phyloP scores from a whole-genome alignment of 2,329 filamentous ascomycete genomes.

The Trichoderma cornu-damae region DNA sequence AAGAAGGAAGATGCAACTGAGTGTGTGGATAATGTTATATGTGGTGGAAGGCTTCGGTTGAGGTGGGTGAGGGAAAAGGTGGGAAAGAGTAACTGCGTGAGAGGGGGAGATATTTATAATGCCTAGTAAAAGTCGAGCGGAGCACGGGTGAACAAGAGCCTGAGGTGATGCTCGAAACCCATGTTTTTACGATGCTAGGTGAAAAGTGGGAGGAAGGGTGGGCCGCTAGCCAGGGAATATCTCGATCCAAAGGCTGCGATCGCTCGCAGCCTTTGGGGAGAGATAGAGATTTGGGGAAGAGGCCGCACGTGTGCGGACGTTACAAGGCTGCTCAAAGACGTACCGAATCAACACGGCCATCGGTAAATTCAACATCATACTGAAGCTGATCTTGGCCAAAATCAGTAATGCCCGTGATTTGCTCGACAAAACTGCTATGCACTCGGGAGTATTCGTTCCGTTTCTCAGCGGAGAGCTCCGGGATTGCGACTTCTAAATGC shows the following conservation, averaged over 20 bases:
- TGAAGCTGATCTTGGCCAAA: conserved; percentile 25
- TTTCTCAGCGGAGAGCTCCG: conserved; percentile 25
- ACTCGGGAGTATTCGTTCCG: conserved; percentile 30
- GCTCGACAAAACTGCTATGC: conserved; percentile 37
- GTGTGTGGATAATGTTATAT: neutral
- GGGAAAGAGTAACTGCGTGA: neutral
- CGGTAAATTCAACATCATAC: conserved; percentile 42
- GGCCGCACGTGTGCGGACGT: neutral
- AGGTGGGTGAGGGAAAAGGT: neutral
- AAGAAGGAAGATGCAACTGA: neutral
- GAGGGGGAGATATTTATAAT: neutral
- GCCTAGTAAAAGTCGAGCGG: neutral
- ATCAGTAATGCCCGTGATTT: conserved; percentile 31
- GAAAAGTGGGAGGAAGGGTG: neutral
- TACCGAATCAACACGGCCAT: conserved; percentile 43
- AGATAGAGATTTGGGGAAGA: no score
- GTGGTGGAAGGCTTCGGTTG: neutral
- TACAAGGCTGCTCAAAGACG: conserved; percentile 26
- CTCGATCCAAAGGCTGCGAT: neutral
- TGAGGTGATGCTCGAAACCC: neutral
- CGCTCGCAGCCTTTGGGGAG: neutral
- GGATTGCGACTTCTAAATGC: conserved; percentile 32
- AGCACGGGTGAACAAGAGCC: neutral
- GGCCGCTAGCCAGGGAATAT: neutral
- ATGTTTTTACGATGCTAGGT: neutral